phyloP scores from a whole-genome alignment of 768 basidiomycete genomes.

The Piloderma croceum region DNA sequence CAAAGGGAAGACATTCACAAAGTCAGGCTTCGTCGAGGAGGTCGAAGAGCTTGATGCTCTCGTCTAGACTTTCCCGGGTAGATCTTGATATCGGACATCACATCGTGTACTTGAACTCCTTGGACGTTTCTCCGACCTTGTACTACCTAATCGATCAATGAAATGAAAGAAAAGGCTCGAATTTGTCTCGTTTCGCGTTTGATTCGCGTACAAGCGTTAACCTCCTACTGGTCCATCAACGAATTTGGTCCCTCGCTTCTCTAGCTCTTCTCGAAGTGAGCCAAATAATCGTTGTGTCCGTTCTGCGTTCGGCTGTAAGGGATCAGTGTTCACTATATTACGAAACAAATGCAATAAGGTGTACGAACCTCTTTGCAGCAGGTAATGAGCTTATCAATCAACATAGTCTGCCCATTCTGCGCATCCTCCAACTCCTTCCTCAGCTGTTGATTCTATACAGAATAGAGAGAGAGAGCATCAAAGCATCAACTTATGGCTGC shows the following conservation, averaged over 20 bases:
- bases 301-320: conserved; percentile 68
- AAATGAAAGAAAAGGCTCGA: too few relatives aligned
- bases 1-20: conserved; percentile 73
- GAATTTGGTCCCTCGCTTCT: conserved; percentile 50
- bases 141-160: conserved; percentile 1
- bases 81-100: conserved; percentile 3
- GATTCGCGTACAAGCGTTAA: conserved; percentile 2
- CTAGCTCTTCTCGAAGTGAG: conserved; percentile 77
- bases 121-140: conserved; percentile 5
- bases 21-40: conserved; percentile 61
- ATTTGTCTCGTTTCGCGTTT: too few relatives aligned
- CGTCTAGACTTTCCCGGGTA: conserved; percentile 30
- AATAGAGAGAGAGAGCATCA: background rate
- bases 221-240: conserved; percentile 13
- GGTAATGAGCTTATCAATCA: conserved; percentile 78
- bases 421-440: conserved; percentile 76
- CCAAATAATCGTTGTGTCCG: conserved; percentile 76
- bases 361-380: conserved; percentile 83
- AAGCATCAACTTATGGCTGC: background rate
- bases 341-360: conserved; percentile 7
- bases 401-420: conserved; percentile 69
- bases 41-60: conserved; percentile 71
- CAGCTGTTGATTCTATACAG: conserved; percentile 54
- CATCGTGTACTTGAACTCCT: conserved; percentile 3
- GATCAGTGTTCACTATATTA: conserved; percentile 12